These are phyloP conservation scores for Penicillium sp. DNA, from an alignment of 2,329 filamentous ascomycete species.

Conservation along the genomic window DNA sequence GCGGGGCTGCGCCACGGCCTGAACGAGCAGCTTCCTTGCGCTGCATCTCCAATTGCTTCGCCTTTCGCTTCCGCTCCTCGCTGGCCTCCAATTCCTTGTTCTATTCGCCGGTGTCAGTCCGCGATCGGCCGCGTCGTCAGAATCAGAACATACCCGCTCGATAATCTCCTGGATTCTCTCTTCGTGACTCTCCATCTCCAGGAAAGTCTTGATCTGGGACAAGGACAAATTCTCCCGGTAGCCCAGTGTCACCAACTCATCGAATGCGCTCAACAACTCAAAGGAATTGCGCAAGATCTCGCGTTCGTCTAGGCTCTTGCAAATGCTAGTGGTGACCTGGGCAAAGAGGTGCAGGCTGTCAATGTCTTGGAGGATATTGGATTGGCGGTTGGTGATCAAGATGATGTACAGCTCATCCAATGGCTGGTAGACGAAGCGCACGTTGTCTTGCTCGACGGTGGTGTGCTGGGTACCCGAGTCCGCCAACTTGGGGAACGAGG, in stretches of 20 bases:
- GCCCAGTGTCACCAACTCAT: constrained; percentile 92
- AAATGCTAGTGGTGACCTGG: constrained; percentile 94
- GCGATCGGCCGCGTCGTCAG: constrained; percentile 19
- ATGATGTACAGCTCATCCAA: constrained; percentile 99
- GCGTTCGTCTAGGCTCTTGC: constrained; percentile 91
- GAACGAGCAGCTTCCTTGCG: constrained; percentile 89
- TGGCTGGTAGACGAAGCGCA: constrained; percentile 98
- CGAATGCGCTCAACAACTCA: constrained; percentile 93
- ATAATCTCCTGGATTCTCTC: constrained; percentile 99
- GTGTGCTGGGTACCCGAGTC: constrained; percentile 97
- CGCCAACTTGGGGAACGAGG: constrained; percentile 95
- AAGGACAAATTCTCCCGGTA: constrained; percentile 96
- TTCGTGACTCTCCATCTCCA: constrained; percentile 99
- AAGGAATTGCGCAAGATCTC: constrained; percentile 95
- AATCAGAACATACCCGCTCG: constrained; percentile 63
- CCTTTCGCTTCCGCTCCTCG: constrained; percentile 97
- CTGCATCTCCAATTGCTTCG: constrained; percentile 98
- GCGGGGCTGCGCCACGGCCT: constrained; percentile 66
- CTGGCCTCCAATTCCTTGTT: constrained; percentile 99
- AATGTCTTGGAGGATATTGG: constrained; percentile 98
- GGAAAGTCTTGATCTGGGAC: constrained; percentile 97
- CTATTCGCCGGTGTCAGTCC: constrained; percentile 47
- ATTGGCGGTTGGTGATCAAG: constrained; percentile 98
- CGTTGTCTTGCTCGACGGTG: constrained; percentile 98
- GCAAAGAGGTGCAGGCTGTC: constrained; percentile 97